These are phyloP conservation scores for Pseudoperonospora humuli DNA, from an alignment of 352 stramenopile species.

Conservation along the genomic window DNA sequence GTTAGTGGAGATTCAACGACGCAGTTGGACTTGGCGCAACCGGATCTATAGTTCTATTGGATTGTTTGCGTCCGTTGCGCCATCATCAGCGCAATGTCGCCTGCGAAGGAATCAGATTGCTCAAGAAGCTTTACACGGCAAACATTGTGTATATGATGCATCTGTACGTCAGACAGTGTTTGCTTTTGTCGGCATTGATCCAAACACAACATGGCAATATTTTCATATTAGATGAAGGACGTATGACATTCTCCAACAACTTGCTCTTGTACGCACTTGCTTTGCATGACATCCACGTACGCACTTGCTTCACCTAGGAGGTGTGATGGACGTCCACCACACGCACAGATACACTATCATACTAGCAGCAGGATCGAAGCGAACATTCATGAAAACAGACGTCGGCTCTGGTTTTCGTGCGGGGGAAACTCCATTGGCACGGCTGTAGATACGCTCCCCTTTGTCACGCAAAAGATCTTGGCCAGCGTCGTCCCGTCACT, in stretches of 20 bases:
- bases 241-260: constrained; percentile 1
- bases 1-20: too few relatives aligned
- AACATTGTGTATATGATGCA: neutral
- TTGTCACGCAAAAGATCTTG: constrained; percentile 31
- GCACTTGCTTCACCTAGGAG: too few relatives aligned
- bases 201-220: neutral
- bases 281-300: neutral
- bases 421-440: constrained; percentile 37
- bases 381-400: constrained; percentile 25
- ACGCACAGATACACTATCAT: constrained; percentile 21
- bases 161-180: neutral
- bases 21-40: constrained; percentile 3
- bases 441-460: constrained; percentile 17
- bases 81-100: neutral
- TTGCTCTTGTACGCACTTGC: neutral
- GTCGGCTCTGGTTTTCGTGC: constrained; percentile 22
- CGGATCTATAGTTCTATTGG: too few relatives aligned
- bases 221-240: constrained; percentile 12
- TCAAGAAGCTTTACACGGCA: neutral
- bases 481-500: constrained; percentile 19
- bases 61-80: neutral
- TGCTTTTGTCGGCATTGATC: neutral
- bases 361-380: constrained; percentile 6
- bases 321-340: constrained; percentile 8
- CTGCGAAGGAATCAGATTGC: constrained; percentile 8